phyloP scores from a whole-genome alignment of 805 yeast species.

The Zygotorulaspora sp. region DNA sequence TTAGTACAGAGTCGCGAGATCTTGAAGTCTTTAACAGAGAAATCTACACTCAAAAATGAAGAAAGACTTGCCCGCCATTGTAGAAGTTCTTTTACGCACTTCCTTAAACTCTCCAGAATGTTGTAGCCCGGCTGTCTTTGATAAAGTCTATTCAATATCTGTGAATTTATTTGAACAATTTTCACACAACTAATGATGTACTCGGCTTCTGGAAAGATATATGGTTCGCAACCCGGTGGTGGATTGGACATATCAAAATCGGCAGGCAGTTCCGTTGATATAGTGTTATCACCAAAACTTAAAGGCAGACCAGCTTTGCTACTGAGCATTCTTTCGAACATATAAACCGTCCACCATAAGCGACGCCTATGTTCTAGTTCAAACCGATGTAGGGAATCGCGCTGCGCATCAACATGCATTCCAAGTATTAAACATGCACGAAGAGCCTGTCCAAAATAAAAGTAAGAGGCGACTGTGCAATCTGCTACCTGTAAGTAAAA shows the following conservation, averaged over 20 bases:
- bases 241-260: conserved; percentile 65
- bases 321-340: conserved; percentile 77
- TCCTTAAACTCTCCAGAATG: conserved; percentile 68
- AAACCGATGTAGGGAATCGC: conserved; percentile 56
- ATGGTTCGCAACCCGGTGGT: conserved; percentile 55
- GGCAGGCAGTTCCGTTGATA: conserved; percentile 70
- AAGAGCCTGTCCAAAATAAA: conserved; percentile 72
- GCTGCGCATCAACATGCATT: conserved; percentile 78
- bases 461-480: conserved; percentile 75
- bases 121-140: conserved; percentile 75
- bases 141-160: conserved; percentile 61
- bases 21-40: conserved; percentile 45
- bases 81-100: conserved; percentile 59
- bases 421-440: conserved; percentile 70
- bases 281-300: conserved; percentile 75
- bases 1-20: conserved; percentile 66
- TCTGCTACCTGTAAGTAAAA: conserved; percentile 81
- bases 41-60: conserved; percentile 60
- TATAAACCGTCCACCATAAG: conserved; percentile 82
- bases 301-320: conserved; percentile 79
- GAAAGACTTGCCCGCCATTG: conserved; percentile 68
- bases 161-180: conserved; percentile 74
- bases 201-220: conserved; percentile 75
- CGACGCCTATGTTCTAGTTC: conserved; percentile 82
- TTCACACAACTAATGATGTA: conserved; percentile 71